Evolutionary conservation across 2,329 filamentous ascomycete genomes (phyloP).

Genomic region (Cercospora zeae-maydis): DNA sequence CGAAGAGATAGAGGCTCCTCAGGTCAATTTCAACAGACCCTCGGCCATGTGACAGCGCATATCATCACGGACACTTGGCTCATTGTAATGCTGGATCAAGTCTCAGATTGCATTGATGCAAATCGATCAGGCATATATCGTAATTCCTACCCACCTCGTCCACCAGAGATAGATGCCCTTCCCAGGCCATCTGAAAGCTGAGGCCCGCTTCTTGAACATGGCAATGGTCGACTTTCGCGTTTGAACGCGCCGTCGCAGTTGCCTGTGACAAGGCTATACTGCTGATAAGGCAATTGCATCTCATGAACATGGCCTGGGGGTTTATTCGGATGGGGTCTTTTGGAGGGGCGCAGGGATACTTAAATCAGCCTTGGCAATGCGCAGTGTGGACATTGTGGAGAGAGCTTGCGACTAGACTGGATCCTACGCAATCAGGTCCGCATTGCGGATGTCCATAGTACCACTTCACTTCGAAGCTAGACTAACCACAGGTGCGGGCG

Average conservation of each 20-base stretch:
- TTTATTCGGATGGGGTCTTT: neutral
- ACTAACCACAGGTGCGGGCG: neutral
- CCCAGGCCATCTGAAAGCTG: neutral
- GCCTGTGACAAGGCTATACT: neutral
- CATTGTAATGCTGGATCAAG: too few relatives aligned
- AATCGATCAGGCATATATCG: neutral
- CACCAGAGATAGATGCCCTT: neutral
- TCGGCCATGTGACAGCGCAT: too few relatives aligned
- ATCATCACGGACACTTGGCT: too few relatives aligned
- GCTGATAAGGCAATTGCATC: neutral
- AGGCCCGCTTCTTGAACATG: neutral
- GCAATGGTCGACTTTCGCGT: neutral
- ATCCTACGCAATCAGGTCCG: neutral
- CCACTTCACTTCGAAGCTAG: neutral
- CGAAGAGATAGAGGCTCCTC: too few relatives aligned
- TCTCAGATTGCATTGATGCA: too few relatives aligned
- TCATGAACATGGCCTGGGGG: neutral
- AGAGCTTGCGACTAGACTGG: neutral
- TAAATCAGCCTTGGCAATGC: neutral
- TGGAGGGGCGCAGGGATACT: neutral
- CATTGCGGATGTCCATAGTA: neutral
- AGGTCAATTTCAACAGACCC: too few relatives aligned
- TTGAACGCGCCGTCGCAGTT: neutral
- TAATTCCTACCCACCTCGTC: neutral
- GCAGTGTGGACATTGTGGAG: neutral